phyloP scores from a whole-genome alignment of 108 stramenopile genomes.

The Nitzschia sp. region DNA sequence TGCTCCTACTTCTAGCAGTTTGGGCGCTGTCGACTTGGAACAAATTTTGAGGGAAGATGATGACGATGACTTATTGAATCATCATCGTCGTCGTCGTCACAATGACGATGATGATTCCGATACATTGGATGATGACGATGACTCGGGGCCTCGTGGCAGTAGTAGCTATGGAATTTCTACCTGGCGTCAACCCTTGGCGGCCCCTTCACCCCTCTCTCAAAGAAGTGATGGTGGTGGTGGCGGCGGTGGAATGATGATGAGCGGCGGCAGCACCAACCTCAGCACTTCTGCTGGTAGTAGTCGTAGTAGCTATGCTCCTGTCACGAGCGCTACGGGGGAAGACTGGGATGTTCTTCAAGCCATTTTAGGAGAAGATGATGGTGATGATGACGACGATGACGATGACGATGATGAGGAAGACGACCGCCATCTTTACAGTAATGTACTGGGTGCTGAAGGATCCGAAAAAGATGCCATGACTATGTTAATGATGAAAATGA shows the following conservation, averaged over 20 bases:
- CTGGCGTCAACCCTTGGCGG: too few relatives aligned
- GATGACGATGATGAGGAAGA: constrained; percentile 37
- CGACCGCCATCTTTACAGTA: constrained; percentile 23
- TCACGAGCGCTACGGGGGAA: constrained; percentile 18
- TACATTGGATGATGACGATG: constrained; percentile 42
- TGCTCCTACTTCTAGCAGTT: too few relatives aligned
- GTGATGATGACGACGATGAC: constrained; percentile 46
- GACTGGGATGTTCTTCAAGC: constrained; percentile 69
- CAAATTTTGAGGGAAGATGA: constrained; percentile 75
- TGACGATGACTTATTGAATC: too few relatives aligned
- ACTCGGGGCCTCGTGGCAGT: background rate
- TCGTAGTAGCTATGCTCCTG: background rate
- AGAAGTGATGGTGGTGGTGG: too few relatives aligned
- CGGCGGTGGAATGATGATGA: too few relatives aligned
- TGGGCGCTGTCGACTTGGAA: constrained; percentile 64
- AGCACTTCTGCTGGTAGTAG: background rate
- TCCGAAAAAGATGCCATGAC: background rate
- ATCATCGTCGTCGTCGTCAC: too few relatives aligned
- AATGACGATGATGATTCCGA: background rate
- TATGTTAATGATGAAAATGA: background rate
- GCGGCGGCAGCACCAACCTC: constrained; percentile 4
- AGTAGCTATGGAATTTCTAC: background rate
- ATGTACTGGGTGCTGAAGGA: background rate
- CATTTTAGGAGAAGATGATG: constrained; percentile 69
- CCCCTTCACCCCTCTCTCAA: too few relatives aligned